phyloP scores from a whole-genome alignment of 495 filamentous ascomycete species.

The Neurospora sp. region DNA sequence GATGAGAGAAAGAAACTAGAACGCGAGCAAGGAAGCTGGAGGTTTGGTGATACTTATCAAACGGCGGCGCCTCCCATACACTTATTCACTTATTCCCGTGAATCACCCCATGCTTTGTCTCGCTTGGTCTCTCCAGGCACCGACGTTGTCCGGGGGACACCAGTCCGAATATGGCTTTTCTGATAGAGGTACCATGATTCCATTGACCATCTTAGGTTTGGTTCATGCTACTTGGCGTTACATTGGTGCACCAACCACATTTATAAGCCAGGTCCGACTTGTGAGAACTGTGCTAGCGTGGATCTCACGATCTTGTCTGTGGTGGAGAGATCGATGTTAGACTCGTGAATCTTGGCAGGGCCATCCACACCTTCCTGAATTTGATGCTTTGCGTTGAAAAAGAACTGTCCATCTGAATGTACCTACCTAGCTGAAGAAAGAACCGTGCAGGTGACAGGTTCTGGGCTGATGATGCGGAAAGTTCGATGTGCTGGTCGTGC shows the following conservation, averaged over 20 bases:
- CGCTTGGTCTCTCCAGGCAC: no score
- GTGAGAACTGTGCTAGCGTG: neutral
- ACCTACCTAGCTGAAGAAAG: neutral
- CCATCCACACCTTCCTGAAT: neutral
- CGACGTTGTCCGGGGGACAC: neutral
- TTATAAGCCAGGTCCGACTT: neutral
- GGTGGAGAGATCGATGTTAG: neutral
- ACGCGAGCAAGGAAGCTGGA: no score
- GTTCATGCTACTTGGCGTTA: neutral
- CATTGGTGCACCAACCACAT: neutral
- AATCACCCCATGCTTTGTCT: no score
- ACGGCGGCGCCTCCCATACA: no score
- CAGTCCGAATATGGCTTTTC: neutral
- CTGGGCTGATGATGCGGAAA: neutral
- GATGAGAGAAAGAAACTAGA: no score
- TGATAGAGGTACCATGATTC: neutral
- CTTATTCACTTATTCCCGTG: no score
- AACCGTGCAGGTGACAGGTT: neutral
- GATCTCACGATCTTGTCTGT: neutral
- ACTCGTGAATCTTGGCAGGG: neutral
- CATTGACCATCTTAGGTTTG: neutral
- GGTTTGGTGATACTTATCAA: no score
- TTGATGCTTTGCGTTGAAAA: neutral
- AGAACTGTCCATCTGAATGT: neutral
- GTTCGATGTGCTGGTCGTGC: neutral